Evolutionary conservation across 495 filamentous ascomycete species (phyloP).

Genomic region (Aspergillus hancockii): DNA sequence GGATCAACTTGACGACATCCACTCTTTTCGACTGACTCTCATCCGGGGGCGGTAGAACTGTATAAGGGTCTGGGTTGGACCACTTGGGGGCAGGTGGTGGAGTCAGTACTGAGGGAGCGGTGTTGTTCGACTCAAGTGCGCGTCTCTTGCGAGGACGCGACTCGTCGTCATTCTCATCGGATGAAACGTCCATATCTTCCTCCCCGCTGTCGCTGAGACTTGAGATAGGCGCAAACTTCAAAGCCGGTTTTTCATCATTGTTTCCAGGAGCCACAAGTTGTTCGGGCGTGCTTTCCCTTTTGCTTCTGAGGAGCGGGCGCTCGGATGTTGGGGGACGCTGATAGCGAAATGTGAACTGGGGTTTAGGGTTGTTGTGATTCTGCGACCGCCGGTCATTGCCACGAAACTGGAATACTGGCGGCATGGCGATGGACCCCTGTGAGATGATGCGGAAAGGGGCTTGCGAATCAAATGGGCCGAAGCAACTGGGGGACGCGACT

Average conservation of each 20-base stretch:
- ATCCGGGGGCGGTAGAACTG: slow-evolving; percentile 72
- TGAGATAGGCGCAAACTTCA: slow-evolving; percentile 51
- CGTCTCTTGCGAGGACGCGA: slow-evolving; percentile 52
- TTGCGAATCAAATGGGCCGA: neutral
- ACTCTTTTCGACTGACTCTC: slow-evolving; percentile 65
- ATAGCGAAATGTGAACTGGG: slow-evolving; percentile 50
- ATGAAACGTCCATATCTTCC: slow-evolving; percentile 62
- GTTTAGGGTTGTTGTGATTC: slow-evolving; percentile 22
- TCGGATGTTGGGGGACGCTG: slow-evolving; percentile 41
- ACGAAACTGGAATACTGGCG: slow-evolving; percentile 43
- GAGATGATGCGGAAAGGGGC: neutral
- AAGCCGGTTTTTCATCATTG: slow-evolving; percentile 26
- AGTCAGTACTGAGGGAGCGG: slow-evolving; percentile 29
- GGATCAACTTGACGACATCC: slow-evolving; percentile 83
- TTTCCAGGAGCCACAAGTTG: slow-evolving; percentile 29
- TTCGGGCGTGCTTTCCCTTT: slow-evolving; percentile 41
- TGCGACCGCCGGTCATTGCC: slow-evolving; percentile 34
- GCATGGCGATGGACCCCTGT: slow-evolving; percentile 15
- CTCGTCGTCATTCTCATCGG: slow-evolving; percentile 48
- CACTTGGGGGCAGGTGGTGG: slow-evolving; percentile 63
- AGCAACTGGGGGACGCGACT: slow-evolving; percentile 4
- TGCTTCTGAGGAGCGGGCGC: slow-evolving; percentile 43
- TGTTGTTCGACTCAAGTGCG: slow-evolving; percentile 47
- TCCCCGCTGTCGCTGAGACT: slow-evolving; percentile 75
- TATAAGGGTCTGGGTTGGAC: slow-evolving; percentile 95